Base-by-base conservation (phyloP, 352 stramenopile species). In the Pythium sp. region DNA sequence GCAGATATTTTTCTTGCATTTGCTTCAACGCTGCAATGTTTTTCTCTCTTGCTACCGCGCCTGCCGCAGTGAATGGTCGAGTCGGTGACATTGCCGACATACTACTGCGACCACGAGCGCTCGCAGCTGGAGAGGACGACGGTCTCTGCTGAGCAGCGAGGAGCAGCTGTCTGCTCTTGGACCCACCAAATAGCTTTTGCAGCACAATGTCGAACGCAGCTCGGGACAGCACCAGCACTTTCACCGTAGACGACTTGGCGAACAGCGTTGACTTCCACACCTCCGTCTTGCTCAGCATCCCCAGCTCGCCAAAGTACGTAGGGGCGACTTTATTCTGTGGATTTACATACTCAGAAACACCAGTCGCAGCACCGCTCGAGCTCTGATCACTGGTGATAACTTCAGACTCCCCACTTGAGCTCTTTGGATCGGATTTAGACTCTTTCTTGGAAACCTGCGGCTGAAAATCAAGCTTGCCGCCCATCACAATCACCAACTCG, bases 271-370 rank as follows among this genome's bases (percentile, higher is more conserved):
- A 68, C 14, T 69, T 24, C 82, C 80, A 90, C 6, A 72, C 62
- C 36, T 83, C 77, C 4, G 64, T 62, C 22, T 75, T 84, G 7
- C 68, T 75, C 20, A 89, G 67, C 72, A 90, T 80, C 0, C 77
- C 75, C 5, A 90, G 43, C 28, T 86, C 77, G 18, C 82, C 82
- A n/a, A 86, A 58, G 32, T 72, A 83, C 9, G 20, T 28, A 38
- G 66, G 68, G 0, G 68, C 43, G 36, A 58, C 36, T 63, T 76
- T 65, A 9, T 9, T 59, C 14, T 38, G 26, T 26, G 38, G 5
- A 12, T 12, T 18, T 2, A 8, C 26, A 58, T 38, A 26, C 61
- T 63, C 38, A 15, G 36, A 28, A 3, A 15, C 18, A 55, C 28
- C 24, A 49, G 15, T n/a, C 5, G 30, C 0, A 26, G 1, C 36